Base-by-base conservation (phyloP, 73 alveolate species). In the Tetrahymena malaccensis region DNA sequence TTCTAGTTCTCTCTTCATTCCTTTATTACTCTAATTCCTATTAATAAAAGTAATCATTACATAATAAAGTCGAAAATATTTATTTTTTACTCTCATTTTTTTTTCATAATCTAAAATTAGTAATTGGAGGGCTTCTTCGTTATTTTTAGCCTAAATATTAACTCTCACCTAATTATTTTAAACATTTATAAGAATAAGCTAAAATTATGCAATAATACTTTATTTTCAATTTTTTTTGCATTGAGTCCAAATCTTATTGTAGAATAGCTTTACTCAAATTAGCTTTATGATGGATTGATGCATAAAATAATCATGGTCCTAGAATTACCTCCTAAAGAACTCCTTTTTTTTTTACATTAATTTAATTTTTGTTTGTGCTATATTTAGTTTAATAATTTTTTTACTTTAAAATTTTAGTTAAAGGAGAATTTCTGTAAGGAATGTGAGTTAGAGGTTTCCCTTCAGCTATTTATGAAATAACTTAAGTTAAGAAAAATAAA, bases 181-280 rank as follows among this genome's bases (percentile, higher is more conserved):
- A 70, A 70, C 7, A 19, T 27, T 70, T 22, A 27, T 70, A 7
- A 70, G 31, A 27, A 70, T 70, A n/a, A 25, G 35, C 89, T 4
- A 27, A 3, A 70, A 70, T 4, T 12, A 10, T 1, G 89, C 9
- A 70, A 27, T 3, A 70, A 94, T 0, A 98, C 99, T 96, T 98
- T 98, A 95, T 99, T 99, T 95, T 99, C 97, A 56, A 99, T 98
- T 96, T 98, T 98, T 97, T 98, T 98, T 0, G 99, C 99, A 93
- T 99, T 98, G 50, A 96, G 97, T 16, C 99, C 99, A 96, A 96
- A 96, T 38, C 97, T 96, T 35, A 96, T 93, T 31, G 97, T 96
- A 13, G 95, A 83, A 10, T 93, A 40, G 16, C 96, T 96, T 22
- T 94, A 35, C 55, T 96, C 97, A 96, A 96, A 96, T 94, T 96